Conservation (phyloP, 192 early-diverging fungal species). For the Backusella parvicylindrica region DNA sequence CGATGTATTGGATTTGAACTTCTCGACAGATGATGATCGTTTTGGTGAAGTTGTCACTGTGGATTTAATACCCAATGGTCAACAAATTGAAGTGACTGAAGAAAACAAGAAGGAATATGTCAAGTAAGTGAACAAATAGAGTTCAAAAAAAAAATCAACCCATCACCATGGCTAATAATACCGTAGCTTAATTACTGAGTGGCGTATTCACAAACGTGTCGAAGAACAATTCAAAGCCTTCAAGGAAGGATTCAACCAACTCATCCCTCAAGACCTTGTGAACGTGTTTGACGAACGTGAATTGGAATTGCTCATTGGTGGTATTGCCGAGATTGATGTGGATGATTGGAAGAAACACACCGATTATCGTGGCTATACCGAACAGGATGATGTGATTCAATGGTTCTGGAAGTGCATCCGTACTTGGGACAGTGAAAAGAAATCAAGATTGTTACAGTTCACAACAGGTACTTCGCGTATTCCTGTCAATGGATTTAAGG, state of each 20-base stretch:
- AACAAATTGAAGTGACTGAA: slow-evolving; percentile 89
- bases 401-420: slow-evolving; percentile 96
- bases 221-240: slow-evolving; percentile 97
- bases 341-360: slow-evolving; percentile 99
- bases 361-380: slow-evolving; percentile 95
- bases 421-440: slow-evolving; percentile 91
- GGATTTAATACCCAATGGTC: slow-evolving; percentile 86
- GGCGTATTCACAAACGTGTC: slow-evolving; percentile 85
- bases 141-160: background rate
- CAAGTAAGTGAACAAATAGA: slow-evolving; percentile 40
- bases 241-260: slow-evolving; percentile 89
- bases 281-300: slow-evolving; percentile 98
- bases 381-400: slow-evolving; percentile 90
- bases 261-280: slow-evolving; percentile 92
- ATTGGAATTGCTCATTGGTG: slow-evolving; percentile 95
- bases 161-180: background rate
- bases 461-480: slow-evolving; percentile 98
- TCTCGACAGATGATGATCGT: slow-evolving; percentile 87
- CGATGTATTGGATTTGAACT: slow-evolving; percentile 82
- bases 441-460: slow-evolving; percentile 92
- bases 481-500: slow-evolving; percentile 98
- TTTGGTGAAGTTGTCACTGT: slow-evolving; percentile 89
- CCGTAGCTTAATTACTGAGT: slow-evolving; percentile 70
- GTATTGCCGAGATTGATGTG: slow-evolving; percentile 93
- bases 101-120: slow-evolving; percentile 98